Evolutionary conservation across 129 eudicot genomes (phyloP).

Genomic region (Ambrosia artemisiifolia): DNA sequence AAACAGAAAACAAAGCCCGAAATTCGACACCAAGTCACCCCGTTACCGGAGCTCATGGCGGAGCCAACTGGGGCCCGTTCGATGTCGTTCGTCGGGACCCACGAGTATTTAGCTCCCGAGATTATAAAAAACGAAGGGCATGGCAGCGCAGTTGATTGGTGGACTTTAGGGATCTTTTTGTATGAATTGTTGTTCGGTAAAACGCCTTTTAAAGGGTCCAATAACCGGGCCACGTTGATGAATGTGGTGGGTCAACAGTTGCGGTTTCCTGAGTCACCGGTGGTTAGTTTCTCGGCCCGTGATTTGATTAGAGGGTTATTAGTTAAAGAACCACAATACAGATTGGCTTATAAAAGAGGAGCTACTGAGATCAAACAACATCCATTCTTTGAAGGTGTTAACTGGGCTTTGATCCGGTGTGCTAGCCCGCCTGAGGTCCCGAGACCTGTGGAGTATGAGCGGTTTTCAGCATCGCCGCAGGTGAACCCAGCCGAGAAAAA

Average conservation of each 20-base stretch:
- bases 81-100: not conserved
- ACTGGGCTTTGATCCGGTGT: not conserved
- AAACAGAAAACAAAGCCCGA: conserved; percentile 19
- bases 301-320: conserved; percentile 1
- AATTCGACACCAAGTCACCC: not conserved
- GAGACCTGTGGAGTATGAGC: not conserved
- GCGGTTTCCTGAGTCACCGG: not conserved
- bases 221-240: not conserved
- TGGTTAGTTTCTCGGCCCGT: not conserved
- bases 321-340: not conserved
- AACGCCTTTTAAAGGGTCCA: not conserved
- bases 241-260: not conserved
- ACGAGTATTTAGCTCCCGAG: not conserved
- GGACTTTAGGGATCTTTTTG: not conserved
- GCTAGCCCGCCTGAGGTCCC: not conserved
- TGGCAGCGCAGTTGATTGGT: not conserved
- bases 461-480: not conserved
- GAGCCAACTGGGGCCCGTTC: conserved; percentile 5
- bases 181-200: not conserved
- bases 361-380: not conserved
- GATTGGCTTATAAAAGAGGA: not conserved
- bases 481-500: not conserved
- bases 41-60: conserved; percentile 3
- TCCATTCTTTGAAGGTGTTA: not conserved
- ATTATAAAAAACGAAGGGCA: not conserved